These are phyloP conservation scores for Leptographium lundbergii DNA, from an alignment of 2,329 filamentous ascomycete genomes.

Conservation along the genomic window DNA sequence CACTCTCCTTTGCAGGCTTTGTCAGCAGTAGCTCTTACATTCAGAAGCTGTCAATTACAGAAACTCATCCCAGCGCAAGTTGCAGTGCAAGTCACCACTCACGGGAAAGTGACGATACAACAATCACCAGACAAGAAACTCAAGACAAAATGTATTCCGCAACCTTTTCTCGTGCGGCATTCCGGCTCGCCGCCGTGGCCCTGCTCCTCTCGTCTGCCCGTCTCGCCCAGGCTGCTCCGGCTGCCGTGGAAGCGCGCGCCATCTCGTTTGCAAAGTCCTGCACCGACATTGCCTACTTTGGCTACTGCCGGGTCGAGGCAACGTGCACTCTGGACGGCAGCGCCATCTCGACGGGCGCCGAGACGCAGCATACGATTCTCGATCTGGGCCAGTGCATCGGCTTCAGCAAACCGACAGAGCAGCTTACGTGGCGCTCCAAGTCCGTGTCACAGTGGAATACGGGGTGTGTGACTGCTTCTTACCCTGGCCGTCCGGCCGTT, in stretches of 20 bases:
- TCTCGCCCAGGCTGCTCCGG: neutral
- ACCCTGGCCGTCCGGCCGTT: neutral
- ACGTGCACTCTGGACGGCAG: slow-evolving; percentile 7
- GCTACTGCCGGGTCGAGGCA: slow-evolving; percentile 10
- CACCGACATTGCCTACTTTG: slow-evolving; percentile 7
- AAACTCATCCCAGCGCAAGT: no score
- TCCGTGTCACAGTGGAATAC: slow-evolving; percentile 3
- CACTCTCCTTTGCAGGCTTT: neutral
- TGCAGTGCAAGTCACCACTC: neutral
- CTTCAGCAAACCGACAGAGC: neutral
- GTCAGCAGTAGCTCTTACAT: no score
- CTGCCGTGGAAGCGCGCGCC: neutral
- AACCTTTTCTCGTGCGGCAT: neutral
- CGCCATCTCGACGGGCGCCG: neutral
- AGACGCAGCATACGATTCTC: slow-evolving; percentile 6
- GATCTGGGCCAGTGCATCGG: slow-evolving; percentile 9
- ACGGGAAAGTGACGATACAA: no score
- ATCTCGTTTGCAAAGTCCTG: slow-evolving; percentile 6
- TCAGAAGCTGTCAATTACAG: no score
- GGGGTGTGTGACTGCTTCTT: neutral
- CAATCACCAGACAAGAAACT: no score
- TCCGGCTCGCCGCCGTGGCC: neutral
- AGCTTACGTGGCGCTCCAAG: slow-evolving; percentile 6
- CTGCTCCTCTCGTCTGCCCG: neutral
- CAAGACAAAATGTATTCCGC: neutral